Conservation (phyloP, 2,329 filamentous ascomycete genomes). For the Malbranchea zuffiana region DNA sequence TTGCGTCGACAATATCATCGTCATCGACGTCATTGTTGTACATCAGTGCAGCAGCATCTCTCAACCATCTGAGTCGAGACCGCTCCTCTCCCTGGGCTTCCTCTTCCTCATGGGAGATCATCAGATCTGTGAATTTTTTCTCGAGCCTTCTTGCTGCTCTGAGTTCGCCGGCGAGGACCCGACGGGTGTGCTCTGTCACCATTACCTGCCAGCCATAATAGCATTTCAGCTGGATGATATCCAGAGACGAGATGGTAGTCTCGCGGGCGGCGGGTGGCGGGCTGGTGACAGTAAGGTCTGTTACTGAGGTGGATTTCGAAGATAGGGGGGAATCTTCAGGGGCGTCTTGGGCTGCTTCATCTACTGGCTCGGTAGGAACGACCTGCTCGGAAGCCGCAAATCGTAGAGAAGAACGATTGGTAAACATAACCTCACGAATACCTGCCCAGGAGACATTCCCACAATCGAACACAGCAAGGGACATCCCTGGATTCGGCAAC, state of each 20-base stretch:
- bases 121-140: conserved; percentile 85
- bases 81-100: conserved; percentile 50
- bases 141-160: conserved; percentile 66
- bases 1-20: conserved; percentile 33
- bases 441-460: conserved; percentile 87
- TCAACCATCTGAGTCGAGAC: conserved; percentile 61
- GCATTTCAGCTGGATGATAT: conserved; percentile 79
- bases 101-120: conserved; percentile 83
- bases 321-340: background rate
- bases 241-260: conserved; percentile 52
- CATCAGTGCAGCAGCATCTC: conserved; percentile 67
- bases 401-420: conserved; percentile 61
- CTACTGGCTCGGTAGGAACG: conserved; percentile 11
- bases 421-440: conserved; percentile 71
- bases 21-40: conserved; percentile 76
- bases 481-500: conserved; percentile 52
- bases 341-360: background rate
- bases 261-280: conserved; percentile 19
- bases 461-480: conserved; percentile 81
- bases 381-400: conserved; percentile 20
- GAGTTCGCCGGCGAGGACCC: conserved; percentile 68
- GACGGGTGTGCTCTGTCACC: conserved; percentile 83
- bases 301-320: conserved; percentile 7
- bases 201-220: conserved; percentile 95
- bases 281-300: conserved; percentile 4